Evolutionary conservation across 176 grass and related monocot species (phyloP), one percentile per base, ranked within the genome.

Genomic region (Melocanna baccifera): DNA sequence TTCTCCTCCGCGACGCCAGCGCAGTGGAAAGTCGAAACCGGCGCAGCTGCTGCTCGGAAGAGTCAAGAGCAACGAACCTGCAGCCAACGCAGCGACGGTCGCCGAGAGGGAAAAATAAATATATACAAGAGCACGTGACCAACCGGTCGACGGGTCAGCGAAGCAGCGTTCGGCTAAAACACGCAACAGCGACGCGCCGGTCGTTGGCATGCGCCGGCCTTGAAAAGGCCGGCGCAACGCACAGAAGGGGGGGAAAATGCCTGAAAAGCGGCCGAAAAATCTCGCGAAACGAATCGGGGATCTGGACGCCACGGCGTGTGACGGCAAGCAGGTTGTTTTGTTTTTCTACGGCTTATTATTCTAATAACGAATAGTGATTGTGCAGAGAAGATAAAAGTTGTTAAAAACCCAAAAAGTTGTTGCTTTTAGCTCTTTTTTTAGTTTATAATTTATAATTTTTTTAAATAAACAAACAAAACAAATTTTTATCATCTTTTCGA

Each of bases 401-500:
- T 36, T 36, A 4, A 3, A 36, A 36, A 36, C 4, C 4, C 34
- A 34, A 34, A 3, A 36, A 4, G 34, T 36, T 36, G 34, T 36
- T 5, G 34, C 34, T 36, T 36, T 36, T 36, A 4, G 34, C 34
- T 36, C 4, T 0, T 0, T 0, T 36, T n/a, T n/a, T n/a, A n/a
- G n/a, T n/a, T n/a, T n/a, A n/a, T n/a, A n/a, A n/a, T n/a, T n/a
- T n/a, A n/a, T n/a, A n/a, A n/a, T n/a, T 0, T 0, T 0, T 36
- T 36, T 4, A 0, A 36, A 36, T 0, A 36, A 36, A 36, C 0
- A 5, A 36, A 36, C 2, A 0, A 2, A 4, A 36, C 5, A 0
- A 36, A 4, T 36, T 43, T 11, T 43, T 11, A 8, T 43, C 5
- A 11, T 43, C 9, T 43, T 36, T 34, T 36, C 2, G 2, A 36